A percentile compares a stretch with the other conserved stretches of the same genome.
Evolutionary conservation across 1,139 yeast species (phyloP).

Genomic region (Zygoascus hellenicus): DNA sequence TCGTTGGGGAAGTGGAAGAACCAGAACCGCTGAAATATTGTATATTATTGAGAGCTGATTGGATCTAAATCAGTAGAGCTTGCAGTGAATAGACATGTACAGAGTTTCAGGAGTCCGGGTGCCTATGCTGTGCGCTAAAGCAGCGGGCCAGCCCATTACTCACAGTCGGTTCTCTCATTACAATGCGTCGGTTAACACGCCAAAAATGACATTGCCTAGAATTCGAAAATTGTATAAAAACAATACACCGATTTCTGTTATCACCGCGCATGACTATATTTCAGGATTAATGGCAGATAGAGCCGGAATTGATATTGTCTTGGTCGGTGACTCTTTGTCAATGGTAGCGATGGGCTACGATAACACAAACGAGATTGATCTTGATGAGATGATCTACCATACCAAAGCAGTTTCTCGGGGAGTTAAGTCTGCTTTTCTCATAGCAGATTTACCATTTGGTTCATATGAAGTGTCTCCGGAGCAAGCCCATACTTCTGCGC

Average conservation of each 20-base stretch:
- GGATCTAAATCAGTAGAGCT: too few species aligned
- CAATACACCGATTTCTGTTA: conserved; percentile 57
- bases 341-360: conserved; percentile 85
- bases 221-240: conserved; percentile 40
- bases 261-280: conserved; percentile 85
- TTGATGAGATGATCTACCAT: conserved; percentile 76
- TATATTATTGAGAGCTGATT: too few species aligned
- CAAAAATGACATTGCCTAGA: conserved; percentile 38
- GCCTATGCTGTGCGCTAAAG: background rate
- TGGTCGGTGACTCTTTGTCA: conserved; percentile 89
- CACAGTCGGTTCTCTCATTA: conserved; percentile 8
- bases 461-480: conserved; percentile 60
- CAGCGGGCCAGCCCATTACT: background rate
- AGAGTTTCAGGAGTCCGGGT: background rate
- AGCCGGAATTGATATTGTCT: conserved; percentile 61
- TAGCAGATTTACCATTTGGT: conserved; percentile 93
- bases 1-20: too few species aligned
- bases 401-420: conserved; percentile 75
- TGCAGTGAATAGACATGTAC: too few species aligned
- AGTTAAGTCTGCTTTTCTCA: conserved; percentile 53
- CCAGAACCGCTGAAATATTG: too few species aligned
- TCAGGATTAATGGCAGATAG: conserved; percentile 68
- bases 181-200: conserved; percentile 11
- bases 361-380: conserved; percentile 66
- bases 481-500: conserved; percentile 62